Evolutionary conservation across 2,329 filamentous ascomycete species (phyloP).

Genomic region (Microsporum audouinii): DNA sequence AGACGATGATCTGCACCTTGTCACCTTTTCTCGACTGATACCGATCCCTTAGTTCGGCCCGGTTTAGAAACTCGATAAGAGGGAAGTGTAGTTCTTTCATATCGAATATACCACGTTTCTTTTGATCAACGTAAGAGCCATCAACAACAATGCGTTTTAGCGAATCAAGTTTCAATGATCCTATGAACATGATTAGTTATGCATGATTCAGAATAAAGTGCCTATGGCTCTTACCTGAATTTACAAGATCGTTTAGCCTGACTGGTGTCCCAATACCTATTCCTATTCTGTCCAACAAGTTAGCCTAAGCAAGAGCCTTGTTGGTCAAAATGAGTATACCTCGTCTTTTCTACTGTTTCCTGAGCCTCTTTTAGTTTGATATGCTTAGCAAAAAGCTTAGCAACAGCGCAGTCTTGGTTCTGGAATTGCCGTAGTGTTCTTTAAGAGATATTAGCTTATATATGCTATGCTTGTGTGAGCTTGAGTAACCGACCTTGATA

Average conservation of each 20-base stretch:
- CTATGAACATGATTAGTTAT: slow-evolving; percentile 30
- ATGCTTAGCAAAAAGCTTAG: slow-evolving; percentile 95
- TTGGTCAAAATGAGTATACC: slow-evolving; percentile 28
- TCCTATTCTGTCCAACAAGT: slow-evolving; percentile 50
- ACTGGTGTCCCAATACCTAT: slow-evolving; percentile 86
- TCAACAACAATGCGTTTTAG: slow-evolving; percentile 77
- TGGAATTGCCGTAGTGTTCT: slow-evolving; percentile 68
- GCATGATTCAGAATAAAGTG: not conserved
- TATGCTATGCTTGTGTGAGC: slow-evolving; percentile 7
- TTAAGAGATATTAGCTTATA: slow-evolving; percentile 3
- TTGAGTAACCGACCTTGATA: slow-evolving; percentile 50
- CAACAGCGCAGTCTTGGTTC: slow-evolving; percentile 63
- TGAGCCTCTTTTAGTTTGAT: slow-evolving; percentile 88
- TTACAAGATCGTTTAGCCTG: slow-evolving; percentile 67
- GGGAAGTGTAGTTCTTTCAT: slow-evolving; percentile 88
- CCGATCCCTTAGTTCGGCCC: slow-evolving; percentile 57
- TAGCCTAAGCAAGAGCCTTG: not conserved
- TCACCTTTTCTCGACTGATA: slow-evolving; percentile 49
- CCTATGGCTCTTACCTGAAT: slow-evolving; percentile 52
- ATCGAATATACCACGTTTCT: slow-evolving; percentile 86
- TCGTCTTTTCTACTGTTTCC: slow-evolving; percentile 55
- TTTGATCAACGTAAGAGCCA: slow-evolving; percentile 84
- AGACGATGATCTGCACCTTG: slow-evolving; percentile 40
- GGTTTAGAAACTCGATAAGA: slow-evolving; percentile 61
- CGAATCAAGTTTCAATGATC: slow-evolving; percentile 57